Evolutionary conservation across 176 grass and related monocot species (phyloP), one percentile per base, ranked within the genome.

Genomic region (Oryza coarctata): DNA sequence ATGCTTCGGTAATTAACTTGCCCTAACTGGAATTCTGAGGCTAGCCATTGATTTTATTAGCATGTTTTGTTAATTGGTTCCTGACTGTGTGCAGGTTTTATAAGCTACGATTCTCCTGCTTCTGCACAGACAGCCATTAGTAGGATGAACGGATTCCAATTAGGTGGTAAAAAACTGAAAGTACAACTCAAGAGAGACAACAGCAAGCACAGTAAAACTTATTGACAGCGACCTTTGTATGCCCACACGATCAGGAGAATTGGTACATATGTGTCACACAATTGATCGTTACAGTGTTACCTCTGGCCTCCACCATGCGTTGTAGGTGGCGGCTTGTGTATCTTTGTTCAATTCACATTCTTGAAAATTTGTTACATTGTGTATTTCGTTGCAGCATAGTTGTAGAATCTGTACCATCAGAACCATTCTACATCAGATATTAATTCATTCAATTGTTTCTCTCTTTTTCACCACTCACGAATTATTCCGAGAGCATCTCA

Each of bases 151-250:
- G 94, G 94, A 55, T 92, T 43, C 62, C 92, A 94, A 79, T 89
- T 97, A 90, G 88, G 91, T 43, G 89, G 93, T 87, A 99, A 99
- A 87, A 99, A 99, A 64, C 86, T 99, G 87, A 99, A 99, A 91
- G 96, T 99, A 90, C 96, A 99, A 70, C 96, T 95, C 69, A 99
- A 99, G 87, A 93, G 93, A 90, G 93, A 95, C 82, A 94, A 97
- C 91, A 99, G 35, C 78, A 82, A 92, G 87, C 89, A 94, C 75
- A 93, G 82, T 82, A 93, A 95, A 90, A 89, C 85, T 86, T 91
- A 84, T 81, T 90, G 83, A 91, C 74, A 79, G 68, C 33, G 31
- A 77, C 73, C 1, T 1, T 79, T 55, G 71, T 71, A 72, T 49
- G 65, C 26, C 40, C 50, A 73, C 77, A 65, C 45, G 79, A 84